phyloP scores from a whole-genome alignment of 305 asterid genomes.

The Nicotiana rustica region DNA sequence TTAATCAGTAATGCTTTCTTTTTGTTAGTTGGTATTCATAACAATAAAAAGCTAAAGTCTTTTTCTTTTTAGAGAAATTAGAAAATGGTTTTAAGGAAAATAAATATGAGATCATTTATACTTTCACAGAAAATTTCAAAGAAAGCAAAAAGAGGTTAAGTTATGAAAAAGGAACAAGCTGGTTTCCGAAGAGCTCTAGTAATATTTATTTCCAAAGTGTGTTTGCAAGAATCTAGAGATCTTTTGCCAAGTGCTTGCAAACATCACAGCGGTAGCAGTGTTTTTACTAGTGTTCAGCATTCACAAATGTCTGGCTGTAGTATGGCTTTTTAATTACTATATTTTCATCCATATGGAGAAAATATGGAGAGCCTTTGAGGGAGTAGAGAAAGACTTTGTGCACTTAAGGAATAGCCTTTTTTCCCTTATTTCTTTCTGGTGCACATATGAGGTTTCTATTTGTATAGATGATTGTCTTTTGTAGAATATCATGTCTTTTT shows the following conservation, averaged over 20 bases:
- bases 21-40: slow-evolving; percentile 10
- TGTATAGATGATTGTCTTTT: no score
- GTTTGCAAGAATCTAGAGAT: background rate
- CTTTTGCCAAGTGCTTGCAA: background rate
- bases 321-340: background rate
- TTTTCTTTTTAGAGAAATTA: background rate
- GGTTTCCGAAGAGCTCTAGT: background rate
- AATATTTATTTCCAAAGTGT: background rate
- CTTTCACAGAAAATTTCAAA: background rate
- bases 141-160: background rate
- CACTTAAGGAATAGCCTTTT: no score
- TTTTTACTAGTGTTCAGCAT: background rate
- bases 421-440: no score
- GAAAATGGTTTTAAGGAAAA: slow-evolving; percentile 9
- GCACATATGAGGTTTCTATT: no score
- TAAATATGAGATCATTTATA: background rate
- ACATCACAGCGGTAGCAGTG: background rate
- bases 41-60: background rate
- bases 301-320: background rate
- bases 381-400: no score
- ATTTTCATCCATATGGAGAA: background rate
- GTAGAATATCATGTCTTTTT: no score
- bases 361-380: background rate
- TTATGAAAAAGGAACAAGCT: background rate
- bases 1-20: background rate